Evolutionary conservation across 208 protist species (phyloP), one percentile per base, ranked within the genome.

Genomic region (Leishmania aethiopica): DNA sequence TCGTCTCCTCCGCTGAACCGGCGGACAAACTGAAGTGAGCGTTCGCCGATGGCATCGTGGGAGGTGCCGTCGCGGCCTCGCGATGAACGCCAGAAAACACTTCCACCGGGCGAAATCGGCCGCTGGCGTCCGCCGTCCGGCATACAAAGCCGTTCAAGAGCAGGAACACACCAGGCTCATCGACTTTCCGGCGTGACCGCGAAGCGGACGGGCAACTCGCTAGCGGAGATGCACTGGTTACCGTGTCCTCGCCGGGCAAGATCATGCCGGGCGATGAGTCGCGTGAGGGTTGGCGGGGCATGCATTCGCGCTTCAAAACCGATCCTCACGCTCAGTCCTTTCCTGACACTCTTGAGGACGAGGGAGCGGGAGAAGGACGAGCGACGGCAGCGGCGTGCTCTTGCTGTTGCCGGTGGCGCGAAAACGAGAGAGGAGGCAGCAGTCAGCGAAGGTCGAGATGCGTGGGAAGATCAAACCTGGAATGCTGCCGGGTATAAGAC

Each of bases 71-170:
- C 10, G 22, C 49, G 1, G 80, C 67, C 49, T 49, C 64, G 3
- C 85, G 87, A 51, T 88, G 81, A 8, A 88, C 60, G 8, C 88
- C 86, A 32, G 78, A 81, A 88, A 97, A 97, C 7, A 97, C 79
- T 70, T 96, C 91, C 22, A 78, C 42, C 1, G 93, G 93, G 25
- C 89, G 78, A 77, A 97, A 96, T 17, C 80, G 64, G 6, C 84
- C 91, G 45, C 84, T 89, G 7, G 70, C 75, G 32, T 88, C 88
- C 3, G 90, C 89, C 2, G 88, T 95, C 6, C 84, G 75, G 82
- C 95, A 97, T 7, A 96, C 82, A 73, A 95, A 81, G 47, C 87
- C 83, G 77, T 97, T 97, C 42, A 97, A 71, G 37, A 89, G 84
- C 22, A 97, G 74, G 79, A 94, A 95, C 6, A 86, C 66, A 55